Conservation (phyloP, 192 early-diverging fungal genomes). For the Backusella morwellensis region DNA sequence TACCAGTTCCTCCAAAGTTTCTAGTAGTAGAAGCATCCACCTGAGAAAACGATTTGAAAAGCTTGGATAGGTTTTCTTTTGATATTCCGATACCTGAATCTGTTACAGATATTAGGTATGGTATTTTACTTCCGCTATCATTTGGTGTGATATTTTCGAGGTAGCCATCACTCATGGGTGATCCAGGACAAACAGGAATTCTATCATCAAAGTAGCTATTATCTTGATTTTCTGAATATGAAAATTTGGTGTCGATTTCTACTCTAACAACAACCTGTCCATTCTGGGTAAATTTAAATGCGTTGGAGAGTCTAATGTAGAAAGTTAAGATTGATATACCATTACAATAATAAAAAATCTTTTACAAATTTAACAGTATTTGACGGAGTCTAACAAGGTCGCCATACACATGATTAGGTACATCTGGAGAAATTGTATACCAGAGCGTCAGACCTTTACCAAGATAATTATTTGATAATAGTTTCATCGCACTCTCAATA, state of each 20-base stretch:
- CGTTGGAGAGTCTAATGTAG: conserved; percentile 42
- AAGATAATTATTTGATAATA: conserved; percentile 58
- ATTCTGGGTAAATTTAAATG: conserved; percentile 53
- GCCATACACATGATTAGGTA: conserved; percentile 43
- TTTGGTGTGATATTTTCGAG: not conserved
- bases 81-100: conserved; percentile 49
- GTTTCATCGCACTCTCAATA: conserved; percentile 62
- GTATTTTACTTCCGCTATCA: not conserved
- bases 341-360: not conserved
- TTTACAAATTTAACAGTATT: conserved; percentile 47
- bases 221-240: not conserved
- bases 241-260: not conserved
- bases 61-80: conserved; percentile 39
- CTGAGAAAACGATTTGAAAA: conserved; percentile 65
- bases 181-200: not conserved
- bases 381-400: conserved; percentile 54
- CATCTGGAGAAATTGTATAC: conserved; percentile 18
- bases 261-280: conserved; percentile 38
- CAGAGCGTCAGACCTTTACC: conserved; percentile 53
- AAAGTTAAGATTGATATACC: not conserved
- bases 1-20: conserved; percentile 55
- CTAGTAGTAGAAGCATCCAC: conserved; percentile 57
- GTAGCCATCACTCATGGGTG: not conserved
- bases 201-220: not conserved
- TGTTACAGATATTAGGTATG: conserved; percentile 19